Evolutionary conservation across 2,329 filamentous ascomycete genomes (phyloP).

Genomic region (Tolypocladium album): DNA sequence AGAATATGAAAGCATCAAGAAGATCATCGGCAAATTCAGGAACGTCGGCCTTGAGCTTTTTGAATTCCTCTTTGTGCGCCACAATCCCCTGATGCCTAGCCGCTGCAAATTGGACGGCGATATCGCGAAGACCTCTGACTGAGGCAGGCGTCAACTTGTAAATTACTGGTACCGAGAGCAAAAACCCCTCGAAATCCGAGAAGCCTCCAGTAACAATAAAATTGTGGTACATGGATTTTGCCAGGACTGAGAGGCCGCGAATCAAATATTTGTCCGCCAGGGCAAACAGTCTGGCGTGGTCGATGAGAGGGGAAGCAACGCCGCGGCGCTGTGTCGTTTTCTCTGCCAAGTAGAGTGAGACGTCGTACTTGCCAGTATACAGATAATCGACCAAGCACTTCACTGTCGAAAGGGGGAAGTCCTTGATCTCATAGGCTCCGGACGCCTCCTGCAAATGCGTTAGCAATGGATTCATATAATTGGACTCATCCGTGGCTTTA

Average conservation of each 20-base stretch:
- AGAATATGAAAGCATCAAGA: not conserved
- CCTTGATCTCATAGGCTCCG: not conserved
- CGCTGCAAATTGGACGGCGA: not conserved
- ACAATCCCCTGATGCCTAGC: no score
- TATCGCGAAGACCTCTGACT: not conserved
- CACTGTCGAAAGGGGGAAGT: not conserved
- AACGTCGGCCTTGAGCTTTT: not conserved
- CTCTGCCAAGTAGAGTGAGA: no score
- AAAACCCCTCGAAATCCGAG: not conserved
- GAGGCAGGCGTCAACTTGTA: not conserved
- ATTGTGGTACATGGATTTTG: not conserved
- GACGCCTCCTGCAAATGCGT: not conserved
- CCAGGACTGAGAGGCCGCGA: not conserved
- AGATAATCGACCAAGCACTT: not conserved
- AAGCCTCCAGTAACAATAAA: rapidly evolving
- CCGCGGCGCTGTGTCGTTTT: no score
- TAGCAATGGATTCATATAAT: not conserved
- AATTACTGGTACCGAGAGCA: not conserved
- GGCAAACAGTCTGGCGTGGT: not conserved
- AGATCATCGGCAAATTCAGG: not conserved
- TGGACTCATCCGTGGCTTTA: not conserved
- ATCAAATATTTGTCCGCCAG: not conserved
- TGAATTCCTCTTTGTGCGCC: not conserved
- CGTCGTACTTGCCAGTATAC: not conserved
- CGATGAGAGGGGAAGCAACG: not conserved